Evolutionary conservation across 2,329 filamentous ascomycete species (phyloP).

Genomic region (Fusarium sp.): DNA sequence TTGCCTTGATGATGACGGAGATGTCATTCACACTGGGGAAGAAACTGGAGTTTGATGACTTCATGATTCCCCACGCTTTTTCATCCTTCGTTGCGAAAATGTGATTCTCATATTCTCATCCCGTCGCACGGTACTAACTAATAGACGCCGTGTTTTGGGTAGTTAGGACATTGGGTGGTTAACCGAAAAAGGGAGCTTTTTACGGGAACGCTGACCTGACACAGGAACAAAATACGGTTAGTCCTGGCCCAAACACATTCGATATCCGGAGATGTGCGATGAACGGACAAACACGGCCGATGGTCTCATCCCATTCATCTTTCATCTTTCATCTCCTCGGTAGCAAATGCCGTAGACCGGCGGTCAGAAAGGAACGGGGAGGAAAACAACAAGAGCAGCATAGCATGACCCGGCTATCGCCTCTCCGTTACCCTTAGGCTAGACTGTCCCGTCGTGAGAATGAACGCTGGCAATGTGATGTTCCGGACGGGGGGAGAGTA

Average conservation of each 20-base stretch:
- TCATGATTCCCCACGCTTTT: conserved; percentile 45
- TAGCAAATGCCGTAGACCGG: conserved; percentile 18
- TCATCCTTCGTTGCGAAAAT: background rate
- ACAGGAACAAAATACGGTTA: conserved; percentile 5
- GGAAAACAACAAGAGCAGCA: background rate
- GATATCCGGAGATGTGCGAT: background rate
- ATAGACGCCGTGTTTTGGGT: too few species aligned
- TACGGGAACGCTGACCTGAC: conserved; percentile 17
- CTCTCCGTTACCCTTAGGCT: background rate
- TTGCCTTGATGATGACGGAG: conserved; percentile 32
- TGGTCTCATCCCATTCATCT: conserved; percentile 3
- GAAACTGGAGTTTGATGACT: conserved; percentile 42
- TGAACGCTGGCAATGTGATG: conserved; percentile 6
- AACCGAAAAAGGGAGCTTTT: conserved; percentile 16
- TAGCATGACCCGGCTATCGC: conserved; percentile 22
- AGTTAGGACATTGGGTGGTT: background rate
- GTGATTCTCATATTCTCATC: too few species aligned
- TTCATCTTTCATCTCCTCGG: background rate
- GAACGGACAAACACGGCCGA: background rate
- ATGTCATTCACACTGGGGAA: conserved; percentile 35
- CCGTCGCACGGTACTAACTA: too few species aligned
- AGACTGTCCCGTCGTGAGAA: conserved; percentile 24
- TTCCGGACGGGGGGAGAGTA: conserved; percentile 21
- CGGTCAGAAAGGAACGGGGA: conserved; percentile 28
- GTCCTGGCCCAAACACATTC: background rate